Base-by-base conservation (phyloP, 1,284 basidiomycete species). In the Fistulinella cinereoalba region DNA sequence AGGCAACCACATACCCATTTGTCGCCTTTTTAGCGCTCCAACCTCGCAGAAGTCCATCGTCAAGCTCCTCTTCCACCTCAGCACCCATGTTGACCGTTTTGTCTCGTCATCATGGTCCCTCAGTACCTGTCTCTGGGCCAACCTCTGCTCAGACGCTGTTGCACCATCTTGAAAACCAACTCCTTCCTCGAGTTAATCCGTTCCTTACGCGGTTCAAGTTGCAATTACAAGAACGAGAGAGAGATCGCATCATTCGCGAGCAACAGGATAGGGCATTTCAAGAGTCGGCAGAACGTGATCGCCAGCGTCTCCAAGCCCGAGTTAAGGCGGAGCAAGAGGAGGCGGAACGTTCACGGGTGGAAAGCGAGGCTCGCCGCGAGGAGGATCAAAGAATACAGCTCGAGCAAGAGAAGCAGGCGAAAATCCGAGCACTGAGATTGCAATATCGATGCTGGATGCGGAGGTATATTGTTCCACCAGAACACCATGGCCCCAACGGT, bases 1-100 rank as follows among this genome's bases (percentile, higher is more conserved):
- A 91, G 57, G 84, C 85, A 1, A 96, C 92, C 3, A 93, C 92
- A 0, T 97, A 89, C 58, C 95, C 95, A 0, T 95, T 94, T 52
- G 76, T 98, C 40, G 89, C 91, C 0, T 98, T 97, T 64, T 70
- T 96, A 39, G 86, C 92, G 0, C 77, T 96, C 28, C 90, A 97
- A 57, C 87, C 93, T 0, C 77, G 77, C 6, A 75, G 83, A 57
- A 71, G 47, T 43, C 59, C 66, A 1, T 64, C 69, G 22, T 64
- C 76, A 0, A 61, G 27, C 19, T 31, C 69, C 2, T 65, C 73
- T 1, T 63, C 72, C 15, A 60, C 73, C 0, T 52, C 69, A 4
- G 58, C 77, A 1, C 79, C 81, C 1, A 71, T 75, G 3, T 72
- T 96, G 18, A 88, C 88, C 3, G 77, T 96, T 27, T 76, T 97